Conservation (phyloP, 805 yeast species). For the Pichia cabralensis region DNA sequence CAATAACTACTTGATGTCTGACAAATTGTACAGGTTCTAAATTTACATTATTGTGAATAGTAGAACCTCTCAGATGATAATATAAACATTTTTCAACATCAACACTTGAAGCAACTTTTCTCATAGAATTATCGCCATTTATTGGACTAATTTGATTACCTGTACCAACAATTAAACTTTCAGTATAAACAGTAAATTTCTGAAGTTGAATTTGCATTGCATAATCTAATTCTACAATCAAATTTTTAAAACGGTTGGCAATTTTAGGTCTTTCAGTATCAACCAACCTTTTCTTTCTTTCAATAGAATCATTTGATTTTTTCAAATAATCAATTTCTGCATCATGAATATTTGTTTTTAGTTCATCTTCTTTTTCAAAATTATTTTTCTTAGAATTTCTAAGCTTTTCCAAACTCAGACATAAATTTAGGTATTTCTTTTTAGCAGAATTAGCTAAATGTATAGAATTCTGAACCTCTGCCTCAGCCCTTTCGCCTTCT, state of each 20-base stretch:
- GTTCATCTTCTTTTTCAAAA: constrained; percentile 86
- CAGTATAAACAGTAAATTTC: constrained; percentile 81
- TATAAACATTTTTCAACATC: constrained; percentile 80
- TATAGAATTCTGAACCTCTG: constrained; percentile 76
- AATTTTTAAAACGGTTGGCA: constrained; percentile 59
- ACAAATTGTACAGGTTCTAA: constrained; percentile 62
- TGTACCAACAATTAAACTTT: constrained; percentile 69
- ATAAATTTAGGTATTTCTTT: constrained; percentile 60
- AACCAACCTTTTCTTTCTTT: constrained; percentile 63
- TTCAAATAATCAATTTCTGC: constrained; percentile 84
- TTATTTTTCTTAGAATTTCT: constrained; percentile 71
- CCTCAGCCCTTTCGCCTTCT: constrained; percentile 70
- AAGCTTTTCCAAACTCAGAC: constrained; percentile 79
- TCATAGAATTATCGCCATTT: constrained; percentile 50
- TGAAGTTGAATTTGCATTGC: constrained; percentile 84
- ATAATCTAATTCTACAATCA: constrained; percentile 78
- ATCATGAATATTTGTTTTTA: constrained; percentile 64
- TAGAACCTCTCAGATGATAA: constrained; percentile 39
- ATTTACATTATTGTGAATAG: constrained; percentile 24
- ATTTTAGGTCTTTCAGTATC: constrained; percentile 68
- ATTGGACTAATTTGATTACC: constrained; percentile 81
- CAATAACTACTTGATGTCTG: constrained; percentile 54
- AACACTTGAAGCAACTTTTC: constrained; percentile 60
- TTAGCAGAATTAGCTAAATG: constrained; percentile 83
- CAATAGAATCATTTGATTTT: constrained; percentile 63